Evolutionary conservation across 2,329 filamentous ascomycete species (phyloP).

Genomic region (Gremmenia infestans): DNA sequence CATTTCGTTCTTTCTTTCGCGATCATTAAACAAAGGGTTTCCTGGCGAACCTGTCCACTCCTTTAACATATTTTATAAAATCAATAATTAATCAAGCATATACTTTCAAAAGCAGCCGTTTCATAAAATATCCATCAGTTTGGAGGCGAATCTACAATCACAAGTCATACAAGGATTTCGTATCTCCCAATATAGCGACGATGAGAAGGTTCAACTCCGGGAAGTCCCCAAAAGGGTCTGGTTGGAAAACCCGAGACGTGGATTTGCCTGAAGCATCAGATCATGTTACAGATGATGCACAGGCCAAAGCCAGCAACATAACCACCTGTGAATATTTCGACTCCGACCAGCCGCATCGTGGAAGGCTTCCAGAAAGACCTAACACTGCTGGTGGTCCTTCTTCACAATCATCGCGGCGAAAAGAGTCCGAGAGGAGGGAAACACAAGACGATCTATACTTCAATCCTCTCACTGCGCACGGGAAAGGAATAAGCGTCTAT

Average conservation of each 20-base stretch:
- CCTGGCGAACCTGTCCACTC: constrained; percentile 31
- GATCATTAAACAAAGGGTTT: constrained; percentile 20
- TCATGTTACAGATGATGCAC: constrained; percentile 29
- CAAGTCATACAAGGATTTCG: constrained; percentile 15
- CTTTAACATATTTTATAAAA: constrained; percentile 15
- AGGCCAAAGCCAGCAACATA: constrained; percentile 16
- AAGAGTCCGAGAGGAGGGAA: constrained; percentile 23
- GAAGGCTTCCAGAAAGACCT: constrained; percentile 24
- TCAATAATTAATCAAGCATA: constrained; percentile 16
- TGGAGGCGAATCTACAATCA: constrained; percentile 4
- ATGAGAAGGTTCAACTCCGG: constrained; percentile 18
- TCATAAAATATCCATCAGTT: constrained; percentile 11
- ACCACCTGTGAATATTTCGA: constrained; percentile 17
- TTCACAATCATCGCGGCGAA: constrained; percentile 16
- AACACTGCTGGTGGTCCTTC: constrained; percentile 28
- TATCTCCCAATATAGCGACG: constrained; percentile 13
- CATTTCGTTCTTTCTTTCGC: constrained; percentile 6
- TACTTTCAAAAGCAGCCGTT: constrained; percentile 14
- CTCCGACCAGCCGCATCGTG: constrained; percentile 16
- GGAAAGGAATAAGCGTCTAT: constrained; percentile 25
- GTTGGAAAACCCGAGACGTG: constrained; percentile 25
- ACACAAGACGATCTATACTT: constrained; percentile 31
- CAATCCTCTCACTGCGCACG: constrained; percentile 26
- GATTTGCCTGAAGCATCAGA: constrained; percentile 23
- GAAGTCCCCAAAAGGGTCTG: constrained; percentile 9